phyloP scores from a whole-genome alignment of 1,139 yeast species.

The Debaryomyces sp. region DNA sequence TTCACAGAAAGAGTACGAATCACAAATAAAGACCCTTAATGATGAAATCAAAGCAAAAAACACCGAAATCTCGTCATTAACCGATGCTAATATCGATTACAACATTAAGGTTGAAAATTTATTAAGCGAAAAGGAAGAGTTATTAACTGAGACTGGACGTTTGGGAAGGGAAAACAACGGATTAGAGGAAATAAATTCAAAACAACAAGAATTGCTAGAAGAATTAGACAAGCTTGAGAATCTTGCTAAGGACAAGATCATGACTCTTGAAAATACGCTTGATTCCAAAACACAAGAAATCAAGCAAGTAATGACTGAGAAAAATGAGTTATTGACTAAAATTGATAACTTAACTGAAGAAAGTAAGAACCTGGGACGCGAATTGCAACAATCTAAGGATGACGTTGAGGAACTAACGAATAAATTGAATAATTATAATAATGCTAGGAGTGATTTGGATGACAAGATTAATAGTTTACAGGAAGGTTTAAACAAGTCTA shows the following conservation, averaged over 20 bases:
- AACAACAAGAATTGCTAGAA: constrained; percentile 24
- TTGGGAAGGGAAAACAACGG: constrained; percentile 15
- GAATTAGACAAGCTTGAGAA: constrained; percentile 25
- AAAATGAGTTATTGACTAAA: constrained; percentile 15
- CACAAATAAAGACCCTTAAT: constrained; percentile 4
- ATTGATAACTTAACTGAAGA: constrained; percentile 14
- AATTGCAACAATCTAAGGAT: constrained; percentile 17
- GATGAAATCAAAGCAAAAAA: constrained; percentile 10
- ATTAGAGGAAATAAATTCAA: constrained; percentile 19
- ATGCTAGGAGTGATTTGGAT: constrained; percentile 17
- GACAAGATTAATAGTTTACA: constrained; percentile 21
- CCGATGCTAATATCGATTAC: constrained; percentile 16
- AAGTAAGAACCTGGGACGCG: neutral
- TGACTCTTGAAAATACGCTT: constrained; percentile 21
- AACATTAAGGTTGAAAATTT: constrained; percentile 17
- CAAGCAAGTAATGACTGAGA: constrained; percentile 15
- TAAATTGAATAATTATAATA: constrained; percentile 13
- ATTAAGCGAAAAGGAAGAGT: constrained; percentile 20
- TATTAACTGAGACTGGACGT: constrained; percentile 13
- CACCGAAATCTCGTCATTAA: constrained; percentile 14
- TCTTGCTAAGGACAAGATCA: constrained; percentile 24
- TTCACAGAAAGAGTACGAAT: constrained; percentile 7
- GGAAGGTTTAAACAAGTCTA: constrained; percentile 21
- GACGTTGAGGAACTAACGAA: constrained; percentile 20
- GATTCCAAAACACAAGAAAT: constrained; percentile 12